Base-by-base conservation (phyloP, 352 stramenopile genomes). In the Globisporangium uncinulatum region DNA sequence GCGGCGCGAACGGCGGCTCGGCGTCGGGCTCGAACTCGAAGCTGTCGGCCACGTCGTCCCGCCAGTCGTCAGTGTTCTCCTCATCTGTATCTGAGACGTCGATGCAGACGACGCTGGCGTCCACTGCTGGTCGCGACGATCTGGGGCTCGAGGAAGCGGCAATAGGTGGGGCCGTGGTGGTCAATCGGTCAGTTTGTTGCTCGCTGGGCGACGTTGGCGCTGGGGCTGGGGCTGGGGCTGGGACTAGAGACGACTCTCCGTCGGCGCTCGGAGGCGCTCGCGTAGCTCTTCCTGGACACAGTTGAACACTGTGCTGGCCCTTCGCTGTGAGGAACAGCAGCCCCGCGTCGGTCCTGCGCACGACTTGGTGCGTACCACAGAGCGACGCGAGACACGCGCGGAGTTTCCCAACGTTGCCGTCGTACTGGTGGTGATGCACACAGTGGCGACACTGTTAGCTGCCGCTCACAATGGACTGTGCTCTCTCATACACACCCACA, bases 261-360 rank as follows among this genome's bases (percentile, higher is more conserved):
- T 29, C 24, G 1, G 24, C 24, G 24, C 24, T 29, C 24, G 24
- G 24, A 29, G n/a, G 37, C 20, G 13, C n/a, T 48, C 24, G n/a
- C 43, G 24, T 39, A 10, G 46, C 24, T 19, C 9, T 37, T 51
- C 68, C 73, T 44, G 73, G 64, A 58, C 76, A 92, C 21, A 86
- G 58, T 4, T 70, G 56, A 9, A 69, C 73, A 55, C 82, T 90
- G 7, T 55, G 66, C 42, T 61, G 54, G 1, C 82, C 82, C 48
- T 75, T 85, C 11, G 74, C 61, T 14, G 82, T 87, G 13, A 94
- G 66, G 41, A 66, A 92, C 11, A 87, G 54, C 7, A 61, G 55
- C 0, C 84, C 78, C 15, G 59, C 43, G 11, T 72, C 57, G 0
- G 75, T 74, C 48, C 69, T 76, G 8, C 62, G 58, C 17, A 90